Evolutionary conservation across 768 basidiomycete species (phyloP).

Genomic region (Dacryopinax spathularia): DNA sequence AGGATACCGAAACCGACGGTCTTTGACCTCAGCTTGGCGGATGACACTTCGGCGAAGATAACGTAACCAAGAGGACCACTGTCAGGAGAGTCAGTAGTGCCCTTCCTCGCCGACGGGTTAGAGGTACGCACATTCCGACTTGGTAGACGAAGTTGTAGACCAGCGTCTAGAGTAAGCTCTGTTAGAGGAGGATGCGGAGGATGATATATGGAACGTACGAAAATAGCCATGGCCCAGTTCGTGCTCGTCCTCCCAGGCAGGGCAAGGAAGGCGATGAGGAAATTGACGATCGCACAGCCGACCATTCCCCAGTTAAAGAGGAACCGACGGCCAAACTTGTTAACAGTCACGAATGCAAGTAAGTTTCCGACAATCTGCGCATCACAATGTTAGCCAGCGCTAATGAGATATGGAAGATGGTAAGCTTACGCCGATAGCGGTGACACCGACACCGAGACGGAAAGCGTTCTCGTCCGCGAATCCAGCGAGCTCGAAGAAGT

Average conservation of each 20-base stretch:
- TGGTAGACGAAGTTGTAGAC: slow-evolving; percentile 6
- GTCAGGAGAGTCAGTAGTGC: background rate
- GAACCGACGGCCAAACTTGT: background rate
- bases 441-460: slow-evolving; percentile 12
- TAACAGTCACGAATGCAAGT: background rate
- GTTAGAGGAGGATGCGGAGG: background rate
- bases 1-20: slow-evolving; percentile 9
- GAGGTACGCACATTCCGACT: slow-evolving; percentile 3
- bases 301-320: slow-evolving; percentile 9
- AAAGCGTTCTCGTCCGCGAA: slow-evolving; percentile 14
- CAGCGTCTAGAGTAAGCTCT: background rate
- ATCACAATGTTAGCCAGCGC: background rate
- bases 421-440: background rate
- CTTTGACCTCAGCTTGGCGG: slow-evolving; percentile 7
- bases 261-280: slow-evolving; percentile 9
- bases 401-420: background rate
- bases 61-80: slow-evolving; percentile 9
- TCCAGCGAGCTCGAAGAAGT: slow-evolving; percentile 18
- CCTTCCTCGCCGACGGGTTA: background rate
- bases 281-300: slow-evolving; percentile 11
- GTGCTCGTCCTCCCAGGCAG: slow-evolving; percentile 6
- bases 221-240: slow-evolving; percentile 12
- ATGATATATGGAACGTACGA: slow-evolving; percentile 6
- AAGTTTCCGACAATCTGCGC: background rate
- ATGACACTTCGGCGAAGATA: slow-evolving; percentile 9